Evolutionary conservation across 2,329 filamentous ascomycete genomes (phyloP), one percentile per base, ranked within the genome.

Genomic region (Sporothrix euskadiensis): DNA sequence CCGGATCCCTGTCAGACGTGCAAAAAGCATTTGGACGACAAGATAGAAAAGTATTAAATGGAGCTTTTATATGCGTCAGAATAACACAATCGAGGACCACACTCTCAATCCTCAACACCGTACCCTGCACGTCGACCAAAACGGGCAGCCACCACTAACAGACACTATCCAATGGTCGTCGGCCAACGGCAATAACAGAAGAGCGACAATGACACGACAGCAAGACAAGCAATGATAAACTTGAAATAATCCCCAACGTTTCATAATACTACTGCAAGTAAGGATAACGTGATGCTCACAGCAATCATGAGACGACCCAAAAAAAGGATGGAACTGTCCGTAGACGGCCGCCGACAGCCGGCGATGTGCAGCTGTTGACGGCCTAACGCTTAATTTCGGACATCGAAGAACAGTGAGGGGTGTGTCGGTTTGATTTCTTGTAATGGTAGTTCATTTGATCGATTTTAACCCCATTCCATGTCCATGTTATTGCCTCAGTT

Each of bases 121-220:
- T 54, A 54, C 56, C 56, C 57, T 61, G 57, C 57, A 61, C 14
- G 32, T 39, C 57, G 57, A 61, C 57, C 57, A 61, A 61, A 56
- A 61, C 30, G 56, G 30, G 56, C 14, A 59, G 30, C 14, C 44
- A 49, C 44, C 14, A 49, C 14, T 19, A 5, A 49, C 14, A 49
- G 14, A 19, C 7, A 26, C n/a, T 7, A 9, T 49, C 52, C 26
- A 57, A 30, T 32, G 12, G 54, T 26, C 2, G 26, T 57, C 54
- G 54, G 54, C 54, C 54, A 57, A 57, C 54, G 14, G n/a, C 52
- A 56, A 30, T 26, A 56, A 56, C 52, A 26, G 12, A 32, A 57
- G 9, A 59, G 32, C 30, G 30, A 59, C 56, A 35, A 35, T 35
- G 26, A 14, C n/a, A 56, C 26, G 26, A 26, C 26, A 56, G 52